phyloP scores from a whole-genome alignment of 352 stramenopile genomes.

The Pythium aphanidermatum region DNA sequence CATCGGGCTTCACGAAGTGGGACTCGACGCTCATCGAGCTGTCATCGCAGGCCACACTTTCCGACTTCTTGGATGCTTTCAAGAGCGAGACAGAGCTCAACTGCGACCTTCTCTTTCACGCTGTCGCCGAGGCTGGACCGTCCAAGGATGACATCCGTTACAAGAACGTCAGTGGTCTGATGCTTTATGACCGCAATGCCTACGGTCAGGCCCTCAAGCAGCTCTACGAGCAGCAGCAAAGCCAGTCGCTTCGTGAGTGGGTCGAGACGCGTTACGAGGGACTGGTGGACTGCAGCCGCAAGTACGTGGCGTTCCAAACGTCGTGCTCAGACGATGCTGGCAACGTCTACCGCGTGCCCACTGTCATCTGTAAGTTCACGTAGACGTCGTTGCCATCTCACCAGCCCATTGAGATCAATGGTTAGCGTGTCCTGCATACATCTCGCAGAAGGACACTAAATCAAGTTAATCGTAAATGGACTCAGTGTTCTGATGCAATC shows the following conservation, averaged over 20 bases:
- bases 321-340: slow-evolving; percentile 82
- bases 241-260: slow-evolving; percentile 46
- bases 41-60: slow-evolving; percentile 53
- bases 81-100: slow-evolving; percentile 69
- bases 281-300: slow-evolving; percentile 74
- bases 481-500: slow-evolving; percentile 11
- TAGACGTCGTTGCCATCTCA: no score
- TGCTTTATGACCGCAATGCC: slow-evolving; percentile 83
- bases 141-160: slow-evolving; percentile 66
- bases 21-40: slow-evolving; percentile 81
- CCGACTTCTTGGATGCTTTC: slow-evolving; percentile 61
- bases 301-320: slow-evolving; percentile 80
- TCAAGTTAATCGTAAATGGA: no score
- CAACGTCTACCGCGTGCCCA: slow-evolving; percentile 78
- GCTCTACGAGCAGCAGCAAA: slow-evolving; percentile 60
- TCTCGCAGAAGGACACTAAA: background rate
- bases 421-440: background rate
- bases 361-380: slow-evolving; percentile 82
- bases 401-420: no score
- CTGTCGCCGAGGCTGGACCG: slow-evolving; percentile 60
- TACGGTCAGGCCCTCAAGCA: slow-evolving; percentile 67
- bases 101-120: slow-evolving; percentile 78
- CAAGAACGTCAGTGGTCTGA: slow-evolving; percentile 65
- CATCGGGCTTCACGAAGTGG: slow-evolving; percentile 89
- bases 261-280: slow-evolving; percentile 77